These are phyloP conservation scores for Chlamydomonas sp. DNA, from an alignment of 139 green algal species.

Conservation along the genomic window DNA sequence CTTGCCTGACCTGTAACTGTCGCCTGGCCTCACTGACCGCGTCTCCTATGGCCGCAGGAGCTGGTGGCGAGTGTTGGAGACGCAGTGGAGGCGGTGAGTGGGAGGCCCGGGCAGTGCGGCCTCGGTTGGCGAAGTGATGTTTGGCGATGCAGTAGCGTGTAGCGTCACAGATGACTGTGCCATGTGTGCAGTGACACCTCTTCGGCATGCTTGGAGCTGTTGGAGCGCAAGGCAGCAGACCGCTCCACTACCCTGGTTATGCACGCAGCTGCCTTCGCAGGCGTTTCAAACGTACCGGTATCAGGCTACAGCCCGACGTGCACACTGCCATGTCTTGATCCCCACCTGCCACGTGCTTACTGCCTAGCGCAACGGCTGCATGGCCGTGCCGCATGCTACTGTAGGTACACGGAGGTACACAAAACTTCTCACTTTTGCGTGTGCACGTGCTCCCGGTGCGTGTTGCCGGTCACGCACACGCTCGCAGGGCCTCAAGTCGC, in stretches of 20 bases:
- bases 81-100: constrained; percentile 49
- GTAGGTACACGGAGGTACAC: neutral
- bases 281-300: no score
- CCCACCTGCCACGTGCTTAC: neutral
- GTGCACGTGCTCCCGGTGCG: neutral
- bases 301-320: no score
- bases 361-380: neutral
- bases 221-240: no score
- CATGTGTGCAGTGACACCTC: no score
- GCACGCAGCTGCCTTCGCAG: neutral
- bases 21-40: no score
- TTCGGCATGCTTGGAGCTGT: no score
- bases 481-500: constrained; percentile 43
- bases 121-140: neutral
- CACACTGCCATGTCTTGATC: neutral
- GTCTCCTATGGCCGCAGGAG: no score
- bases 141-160: no score
- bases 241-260: neutral
- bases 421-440: neutral
- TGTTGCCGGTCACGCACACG: neutral
- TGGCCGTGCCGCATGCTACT: neutral
- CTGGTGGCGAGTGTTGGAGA: constrained; percentile 68
- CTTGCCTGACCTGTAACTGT: no score
- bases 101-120: neutral
- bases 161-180: no score